phyloP scores from a whole-genome alignment of 805 yeast species.

The Suhomyces prunicola region DNA sequence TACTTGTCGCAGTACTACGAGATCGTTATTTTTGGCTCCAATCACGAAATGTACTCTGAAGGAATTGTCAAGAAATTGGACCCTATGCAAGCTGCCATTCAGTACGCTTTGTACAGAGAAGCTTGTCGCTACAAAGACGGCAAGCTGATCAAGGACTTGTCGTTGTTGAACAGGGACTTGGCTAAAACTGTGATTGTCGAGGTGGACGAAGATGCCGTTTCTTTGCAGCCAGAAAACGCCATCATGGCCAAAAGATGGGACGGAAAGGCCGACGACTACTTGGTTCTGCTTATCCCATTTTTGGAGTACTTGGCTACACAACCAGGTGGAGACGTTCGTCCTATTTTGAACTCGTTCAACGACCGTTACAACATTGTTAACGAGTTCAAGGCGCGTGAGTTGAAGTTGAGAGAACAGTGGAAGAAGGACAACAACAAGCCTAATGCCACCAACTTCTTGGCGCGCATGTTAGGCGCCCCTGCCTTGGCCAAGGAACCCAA shows the following conservation, averaged over 20 bases:
- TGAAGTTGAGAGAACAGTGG: slow-evolving; percentile 68
- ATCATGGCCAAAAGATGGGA: slow-evolving; percentile 81
- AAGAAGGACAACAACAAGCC: slow-evolving; percentile 47
- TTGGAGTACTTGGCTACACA: slow-evolving; percentile 93
- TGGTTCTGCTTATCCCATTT: slow-evolving; percentile 83
- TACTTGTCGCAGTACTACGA: slow-evolving; percentile 95
- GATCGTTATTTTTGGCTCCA: slow-evolving; percentile 84
- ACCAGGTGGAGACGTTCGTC: slow-evolving; percentile 82
- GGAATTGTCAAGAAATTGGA: slow-evolving; percentile 83
- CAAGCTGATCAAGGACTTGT: slow-evolving; percentile 82
- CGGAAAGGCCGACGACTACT: slow-evolving; percentile 77
- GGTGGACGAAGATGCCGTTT: slow-evolving; percentile 64
- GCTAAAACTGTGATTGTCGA: slow-evolving; percentile 79
- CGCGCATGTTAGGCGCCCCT: slow-evolving; percentile 64
- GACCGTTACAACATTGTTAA: slow-evolving; percentile 66
- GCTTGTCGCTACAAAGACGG: slow-evolving; percentile 90
- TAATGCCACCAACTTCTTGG: slow-evolving; percentile 50
- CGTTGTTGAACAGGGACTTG: slow-evolving; percentile 87
- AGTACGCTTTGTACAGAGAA: slow-evolving; percentile 85
- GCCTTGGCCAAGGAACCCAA: slow-evolving; percentile 50
- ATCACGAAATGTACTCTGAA: slow-evolving; percentile 82
- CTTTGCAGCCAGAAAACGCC: slow-evolving; percentile 93
- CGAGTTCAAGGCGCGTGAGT: slow-evolving; percentile 80
- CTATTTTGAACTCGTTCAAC: slow-evolving; percentile 69
- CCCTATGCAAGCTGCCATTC: slow-evolving; percentile 85